A percentile compares a stretch with the other conserved stretches of the same genome.
Evolutionary conservation across 352 stramenopile genomes (phyloP).

Genomic region (Phytophthora ohioensis): DNA sequence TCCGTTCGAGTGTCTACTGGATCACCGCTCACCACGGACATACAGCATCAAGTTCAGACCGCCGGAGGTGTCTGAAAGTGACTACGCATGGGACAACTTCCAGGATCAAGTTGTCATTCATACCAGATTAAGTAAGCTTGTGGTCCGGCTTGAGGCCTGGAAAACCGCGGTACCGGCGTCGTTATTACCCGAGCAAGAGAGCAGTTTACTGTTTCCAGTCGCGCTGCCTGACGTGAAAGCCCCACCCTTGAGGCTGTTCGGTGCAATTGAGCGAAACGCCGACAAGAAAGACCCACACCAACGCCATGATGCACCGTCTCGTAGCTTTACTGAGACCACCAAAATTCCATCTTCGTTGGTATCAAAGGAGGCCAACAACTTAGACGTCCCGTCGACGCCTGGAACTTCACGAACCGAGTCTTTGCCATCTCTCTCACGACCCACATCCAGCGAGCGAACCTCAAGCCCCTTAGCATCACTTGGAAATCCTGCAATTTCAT

Average conservation of each 20-base stretch:
- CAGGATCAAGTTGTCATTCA: constrained; percentile 75
- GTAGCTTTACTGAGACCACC: background rate
- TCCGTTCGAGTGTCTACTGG: constrained; percentile 33
- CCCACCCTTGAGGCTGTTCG: constrained; percentile 65
- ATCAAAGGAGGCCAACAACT: constrained; percentile 10
- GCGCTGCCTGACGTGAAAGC: constrained; percentile 46
- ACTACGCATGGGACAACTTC: constrained; percentile 69
- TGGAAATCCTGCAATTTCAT: no score
- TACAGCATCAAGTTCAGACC: constrained; percentile 54
- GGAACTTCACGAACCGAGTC: constrained; percentile 1
- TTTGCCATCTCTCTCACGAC: constrained; percentile 14
- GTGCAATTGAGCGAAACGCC: constrained; percentile 51
- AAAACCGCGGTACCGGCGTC: constrained; percentile 12
- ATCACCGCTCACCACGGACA: constrained; percentile 11
- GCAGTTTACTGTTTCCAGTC: constrained; percentile 36
- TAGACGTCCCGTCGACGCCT: background rate
- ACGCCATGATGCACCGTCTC: constrained; percentile 11
- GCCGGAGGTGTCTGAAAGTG: constrained; percentile 48
- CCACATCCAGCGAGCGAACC: constrained; percentile 15
- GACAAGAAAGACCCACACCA: background rate
- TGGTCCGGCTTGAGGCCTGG: constrained; percentile 48
- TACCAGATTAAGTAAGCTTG: constrained; percentile 59
- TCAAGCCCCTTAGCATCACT: background rate
- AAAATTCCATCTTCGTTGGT: background rate
- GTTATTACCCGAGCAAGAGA: background rate